phyloP scores from a whole-genome alignment of 441 rosid genomes.

The Metrosideros polymorpha region DNA sequence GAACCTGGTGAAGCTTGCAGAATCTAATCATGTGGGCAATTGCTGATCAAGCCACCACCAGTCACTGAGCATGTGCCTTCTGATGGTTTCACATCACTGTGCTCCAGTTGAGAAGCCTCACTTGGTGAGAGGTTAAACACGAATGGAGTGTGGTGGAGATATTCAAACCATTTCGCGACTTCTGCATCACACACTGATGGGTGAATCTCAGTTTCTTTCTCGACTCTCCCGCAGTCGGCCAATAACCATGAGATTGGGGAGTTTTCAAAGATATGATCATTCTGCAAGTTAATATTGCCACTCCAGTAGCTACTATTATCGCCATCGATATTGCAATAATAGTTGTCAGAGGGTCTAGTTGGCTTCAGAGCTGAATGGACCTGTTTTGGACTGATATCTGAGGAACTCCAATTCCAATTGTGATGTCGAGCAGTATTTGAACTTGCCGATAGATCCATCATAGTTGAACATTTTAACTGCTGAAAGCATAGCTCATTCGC shows the following conservation, averaged over 20 bases:
- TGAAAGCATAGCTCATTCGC: constrained; percentile 35
- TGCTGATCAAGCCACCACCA: constrained; percentile 16
- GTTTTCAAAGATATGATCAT: constrained; percentile 29
- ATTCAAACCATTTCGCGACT: constrained; percentile 61
- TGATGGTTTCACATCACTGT: constrained; percentile 33
- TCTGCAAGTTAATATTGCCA: constrained; percentile 20
- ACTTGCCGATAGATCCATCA: constrained; percentile 21
- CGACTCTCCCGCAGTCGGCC: constrained; percentile 24
- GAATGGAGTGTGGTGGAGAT: constrained; percentile 35
- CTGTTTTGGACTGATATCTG: neutral
- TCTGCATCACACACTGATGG: constrained; percentile 20
- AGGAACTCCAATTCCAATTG: constrained; percentile 5
- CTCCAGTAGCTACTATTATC: constrained; percentile 21
- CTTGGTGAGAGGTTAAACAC: constrained; percentile 24
- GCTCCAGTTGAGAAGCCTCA: constrained; percentile 33
- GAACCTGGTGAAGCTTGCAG: constrained; percentile 22
- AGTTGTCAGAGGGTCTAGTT: constrained; percentile 16
- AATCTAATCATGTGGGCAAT: constrained; percentile 29
- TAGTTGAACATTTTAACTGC: constrained; percentile 33
- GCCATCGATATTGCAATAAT: constrained; percentile 13
- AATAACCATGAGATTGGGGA: constrained; percentile 39
- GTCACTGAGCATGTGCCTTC: constrained; percentile 20
- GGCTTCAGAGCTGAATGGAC: constrained; percentile 23
- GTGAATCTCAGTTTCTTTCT: constrained; percentile 16
- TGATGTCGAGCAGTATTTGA: constrained; percentile 21